Evolutionary conservation across 2,329 filamentous ascomycete species (phyloP).

Genomic region (Tolypocladium amazonense): DNA sequence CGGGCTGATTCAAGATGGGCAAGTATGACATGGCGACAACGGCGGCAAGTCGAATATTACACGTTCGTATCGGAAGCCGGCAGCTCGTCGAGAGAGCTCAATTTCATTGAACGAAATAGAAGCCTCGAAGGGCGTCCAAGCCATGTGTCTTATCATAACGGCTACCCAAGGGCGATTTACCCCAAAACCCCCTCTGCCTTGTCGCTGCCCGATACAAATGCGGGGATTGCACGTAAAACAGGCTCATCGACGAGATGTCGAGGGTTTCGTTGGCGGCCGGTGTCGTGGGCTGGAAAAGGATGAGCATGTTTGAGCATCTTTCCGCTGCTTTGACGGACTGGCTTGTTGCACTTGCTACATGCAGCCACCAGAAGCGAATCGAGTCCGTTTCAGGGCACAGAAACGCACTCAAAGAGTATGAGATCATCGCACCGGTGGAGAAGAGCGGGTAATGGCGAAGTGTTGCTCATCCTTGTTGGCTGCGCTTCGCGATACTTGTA

Average conservation of each 20-base stretch:
- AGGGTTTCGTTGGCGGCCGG: neutral
- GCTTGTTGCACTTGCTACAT: neutral
- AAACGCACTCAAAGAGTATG: neutral
- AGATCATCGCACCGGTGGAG: neutral
- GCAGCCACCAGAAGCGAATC: neutral
- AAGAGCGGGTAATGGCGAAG: neutral
- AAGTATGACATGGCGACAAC: neutral
- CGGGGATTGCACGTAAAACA: neutral
- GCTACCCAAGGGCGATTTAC: neutral
- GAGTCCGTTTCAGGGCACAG: neutral
- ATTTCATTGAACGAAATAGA: neutral
- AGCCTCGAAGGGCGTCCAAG: neutral
- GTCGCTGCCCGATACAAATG: neutral
- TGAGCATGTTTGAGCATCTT: neutral
- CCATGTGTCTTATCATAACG: neutral
- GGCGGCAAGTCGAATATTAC: neutral
- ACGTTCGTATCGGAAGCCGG: neutral
- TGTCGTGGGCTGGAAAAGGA: neutral
- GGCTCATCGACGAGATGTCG: neutral
- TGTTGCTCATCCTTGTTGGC: neutral
- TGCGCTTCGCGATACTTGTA: neutral
- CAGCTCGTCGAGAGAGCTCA: neutral
- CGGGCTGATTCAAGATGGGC: constrained; percentile 4
- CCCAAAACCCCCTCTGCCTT: neutral
- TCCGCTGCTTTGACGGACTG: neutral